phyloP scores from a whole-genome alignment of 2,329 filamentous ascomycete species.

The Aspergillus transmontanensis region DNA sequence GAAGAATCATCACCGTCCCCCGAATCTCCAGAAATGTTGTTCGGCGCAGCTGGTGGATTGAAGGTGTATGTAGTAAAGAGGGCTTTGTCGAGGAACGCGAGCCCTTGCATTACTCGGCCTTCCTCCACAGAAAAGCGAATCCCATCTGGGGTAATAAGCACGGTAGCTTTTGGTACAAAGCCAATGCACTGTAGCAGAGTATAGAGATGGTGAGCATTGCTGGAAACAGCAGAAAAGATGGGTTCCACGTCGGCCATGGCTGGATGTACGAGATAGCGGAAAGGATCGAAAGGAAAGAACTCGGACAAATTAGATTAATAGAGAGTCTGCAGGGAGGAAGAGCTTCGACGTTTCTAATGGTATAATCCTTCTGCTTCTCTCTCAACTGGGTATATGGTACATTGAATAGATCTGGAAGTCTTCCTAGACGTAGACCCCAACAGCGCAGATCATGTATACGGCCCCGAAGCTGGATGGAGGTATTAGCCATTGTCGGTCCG shows the following conservation, averaged over 20 bases:
- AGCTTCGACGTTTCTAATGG: conserved; percentile 35
- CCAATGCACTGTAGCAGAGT: conserved; percentile 64
- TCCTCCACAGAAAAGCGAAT: conserved; percentile 88
- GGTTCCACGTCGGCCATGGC: conserved; percentile 34
- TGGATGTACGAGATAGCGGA: conserved; percentile 10
- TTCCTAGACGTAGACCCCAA: conserved; percentile 91
- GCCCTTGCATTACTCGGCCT: conserved; percentile 85
- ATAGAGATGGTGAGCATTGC: conserved; percentile 63
- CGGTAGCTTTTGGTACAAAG: conserved; percentile 61
- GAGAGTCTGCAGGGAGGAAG: conserved; percentile 20
- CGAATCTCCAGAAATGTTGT: conserved; percentile 17
- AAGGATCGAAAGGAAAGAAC: conserved; percentile 13
- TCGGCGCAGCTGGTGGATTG: conserved; percentile 48
- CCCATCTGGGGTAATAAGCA: conserved; percentile 80
- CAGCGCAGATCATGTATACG: conserved; percentile 98
- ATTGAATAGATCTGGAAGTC: conserved; percentile 30
- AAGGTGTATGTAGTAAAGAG: conserved; percentile 87
- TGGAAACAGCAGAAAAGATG: conserved; percentile 63
- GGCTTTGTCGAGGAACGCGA: conserved; percentile 82
- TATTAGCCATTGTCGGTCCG: conserved; percentile 13
- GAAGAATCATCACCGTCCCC: conserved; percentile 44
- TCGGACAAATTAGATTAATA: conserved; percentile 20
- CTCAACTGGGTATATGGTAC: conserved; percentile 36
- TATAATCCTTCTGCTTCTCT: conserved; percentile 28
- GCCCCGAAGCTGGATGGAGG: conserved; percentile 72